Conservation (phyloP, 495 filamentous ascomycete species). For the Penicillium egyptiacum region DNA sequence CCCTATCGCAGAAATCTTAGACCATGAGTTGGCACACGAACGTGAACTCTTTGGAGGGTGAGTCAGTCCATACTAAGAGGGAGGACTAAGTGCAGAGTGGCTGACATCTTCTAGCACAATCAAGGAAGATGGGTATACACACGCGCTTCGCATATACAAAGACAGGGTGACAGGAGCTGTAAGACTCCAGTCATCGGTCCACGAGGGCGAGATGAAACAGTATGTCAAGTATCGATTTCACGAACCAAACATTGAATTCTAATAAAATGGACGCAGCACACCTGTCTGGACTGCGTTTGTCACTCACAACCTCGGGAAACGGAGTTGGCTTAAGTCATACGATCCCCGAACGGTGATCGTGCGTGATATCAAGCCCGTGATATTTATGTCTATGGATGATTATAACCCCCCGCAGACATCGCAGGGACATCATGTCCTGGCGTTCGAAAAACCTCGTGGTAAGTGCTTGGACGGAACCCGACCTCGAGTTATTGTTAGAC, state of each 20-base stretch:
- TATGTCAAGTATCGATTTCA: constrained; percentile 20
- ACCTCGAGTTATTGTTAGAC: not conserved
- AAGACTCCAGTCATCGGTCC: constrained; percentile 53
- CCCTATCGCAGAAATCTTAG: constrained; percentile 50
- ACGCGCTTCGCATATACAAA: constrained; percentile 69
- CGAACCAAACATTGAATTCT: not conserved
- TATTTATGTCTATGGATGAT: constrained; percentile 55
- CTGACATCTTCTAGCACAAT: constrained; percentile 57
- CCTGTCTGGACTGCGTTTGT: constrained; percentile 81
- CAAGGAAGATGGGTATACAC: constrained; percentile 65
- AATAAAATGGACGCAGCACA: constrained; percentile 27
- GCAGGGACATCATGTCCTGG: constrained; percentile 41
- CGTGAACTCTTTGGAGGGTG: constrained; percentile 70
- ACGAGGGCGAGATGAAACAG: constrained; percentile 43
- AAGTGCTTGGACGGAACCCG: not conserved
- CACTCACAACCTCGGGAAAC: constrained; percentile 56
- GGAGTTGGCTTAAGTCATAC: constrained; percentile 55
- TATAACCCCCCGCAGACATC: constrained; percentile 47
- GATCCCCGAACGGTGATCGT: constrained; percentile 57
- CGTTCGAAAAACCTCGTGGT: constrained; percentile 40
- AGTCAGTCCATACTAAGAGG: constrained; percentile 18
- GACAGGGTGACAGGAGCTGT: constrained; percentile 64
- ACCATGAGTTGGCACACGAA: constrained; percentile 64
- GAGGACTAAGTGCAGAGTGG: not conserved
- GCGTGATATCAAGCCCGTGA: constrained; percentile 58